These are phyloP conservation scores for Mycothermus thermophilus DNA, from an alignment of 495 filamentous ascomycete species.

Conservation along the genomic window DNA sequence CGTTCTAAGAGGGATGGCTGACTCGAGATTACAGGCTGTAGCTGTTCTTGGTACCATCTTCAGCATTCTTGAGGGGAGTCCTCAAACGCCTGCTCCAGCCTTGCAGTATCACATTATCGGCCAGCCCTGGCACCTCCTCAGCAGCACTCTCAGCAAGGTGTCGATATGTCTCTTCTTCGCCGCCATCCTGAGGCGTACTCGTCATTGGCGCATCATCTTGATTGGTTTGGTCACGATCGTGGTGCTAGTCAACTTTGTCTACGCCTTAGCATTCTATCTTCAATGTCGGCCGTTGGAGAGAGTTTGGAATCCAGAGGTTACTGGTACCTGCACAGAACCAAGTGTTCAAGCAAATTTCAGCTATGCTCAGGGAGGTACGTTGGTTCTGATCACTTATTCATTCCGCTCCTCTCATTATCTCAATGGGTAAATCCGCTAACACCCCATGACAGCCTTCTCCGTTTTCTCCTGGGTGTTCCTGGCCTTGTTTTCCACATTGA, in stretches of 20 bases:
- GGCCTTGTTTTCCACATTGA: conserved; percentile 20
- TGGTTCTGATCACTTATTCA: not conserved
- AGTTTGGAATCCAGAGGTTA: conserved; percentile 18
- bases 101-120: conserved; percentile 22
- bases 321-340: conserved; percentile 19
- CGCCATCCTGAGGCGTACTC: conserved; percentile 11
- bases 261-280: conserved; percentile 18
- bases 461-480: conserved; percentile 26
- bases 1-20: not conserved
- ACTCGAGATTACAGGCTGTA: conserved; percentile 15
- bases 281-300: conserved; percentile 27
- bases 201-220: conserved; percentile 20
- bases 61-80: conserved; percentile 19
- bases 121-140: conserved; percentile 26
- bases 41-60: conserved; percentile 23
- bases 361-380: conserved; percentile 24
- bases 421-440: too few relatives aligned
- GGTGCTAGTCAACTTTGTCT: conserved; percentile 21
- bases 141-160: conserved; percentile 23
- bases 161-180: conserved; percentile 25
- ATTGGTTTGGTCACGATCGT: conserved; percentile 18
- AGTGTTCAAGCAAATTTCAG: conserved; percentile 23
- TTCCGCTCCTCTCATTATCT: not conserved
- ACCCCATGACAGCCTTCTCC: conserved; percentile 21
- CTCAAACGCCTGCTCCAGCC: conserved; percentile 11